These are phyloP conservation scores for Beauveria sp. DNA, from an alignment of 2,329 filamentous ascomycete genomes.

Conservation along the genomic window DNA sequence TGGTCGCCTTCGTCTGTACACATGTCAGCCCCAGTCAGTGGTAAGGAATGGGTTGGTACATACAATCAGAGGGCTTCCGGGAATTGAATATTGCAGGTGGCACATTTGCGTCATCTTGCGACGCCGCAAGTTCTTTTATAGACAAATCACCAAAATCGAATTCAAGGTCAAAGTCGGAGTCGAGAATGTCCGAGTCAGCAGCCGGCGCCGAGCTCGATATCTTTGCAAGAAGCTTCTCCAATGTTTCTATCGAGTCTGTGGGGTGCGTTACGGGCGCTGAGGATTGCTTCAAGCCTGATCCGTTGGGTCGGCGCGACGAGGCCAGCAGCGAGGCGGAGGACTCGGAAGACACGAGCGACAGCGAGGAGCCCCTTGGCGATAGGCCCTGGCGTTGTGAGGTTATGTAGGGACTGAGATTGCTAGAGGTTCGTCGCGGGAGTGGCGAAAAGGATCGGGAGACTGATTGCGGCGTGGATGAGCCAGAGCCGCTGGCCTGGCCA, in stretches of 20 bases:
- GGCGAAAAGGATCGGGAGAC: conserved; percentile 66
- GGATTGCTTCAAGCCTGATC: conserved; percentile 58
- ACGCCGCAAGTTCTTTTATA: conserved; percentile 60
- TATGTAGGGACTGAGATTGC: conserved; percentile 60
- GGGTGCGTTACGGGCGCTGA: conserved; percentile 40
- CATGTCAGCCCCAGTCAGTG: background rate
- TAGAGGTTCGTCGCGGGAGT: conserved; percentile 57
- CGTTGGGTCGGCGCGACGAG: conserved; percentile 58
- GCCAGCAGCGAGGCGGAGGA: conserved; percentile 69
- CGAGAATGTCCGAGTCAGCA: conserved; percentile 20
- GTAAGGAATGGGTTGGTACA: conserved; percentile 20
- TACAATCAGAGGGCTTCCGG: conserved; percentile 68
- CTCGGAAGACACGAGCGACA: conserved; percentile 70
- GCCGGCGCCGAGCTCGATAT: conserved; percentile 13
- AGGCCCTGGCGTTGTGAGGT: conserved; percentile 61
- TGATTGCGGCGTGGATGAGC: conserved; percentile 52
- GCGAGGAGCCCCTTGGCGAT: conserved; percentile 65
- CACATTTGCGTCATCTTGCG: conserved; percentile 19
- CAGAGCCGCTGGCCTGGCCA: conserved; percentile 54
- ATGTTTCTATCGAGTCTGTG: conserved; percentile 62
- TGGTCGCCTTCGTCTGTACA: conserved; percentile 66
- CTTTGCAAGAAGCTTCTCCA: conserved; percentile 43
- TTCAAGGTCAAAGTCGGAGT: conserved; percentile 52
- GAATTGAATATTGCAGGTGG: conserved; percentile 15
- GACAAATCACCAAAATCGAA: conserved; percentile 76